Conservation (phyloP, 257 asterid genomes). For the Orobanche coerulescens region DNA sequence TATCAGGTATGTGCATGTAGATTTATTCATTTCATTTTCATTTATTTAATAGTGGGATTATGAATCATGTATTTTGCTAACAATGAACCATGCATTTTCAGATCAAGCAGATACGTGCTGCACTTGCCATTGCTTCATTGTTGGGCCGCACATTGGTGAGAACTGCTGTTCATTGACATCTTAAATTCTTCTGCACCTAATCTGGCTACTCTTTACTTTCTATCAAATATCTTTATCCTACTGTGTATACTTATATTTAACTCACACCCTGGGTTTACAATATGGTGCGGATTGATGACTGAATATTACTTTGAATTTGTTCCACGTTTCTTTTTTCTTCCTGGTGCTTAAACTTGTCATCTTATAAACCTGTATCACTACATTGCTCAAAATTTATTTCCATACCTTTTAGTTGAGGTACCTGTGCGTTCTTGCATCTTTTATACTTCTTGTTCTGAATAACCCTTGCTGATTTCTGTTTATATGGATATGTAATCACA, state of each 20-base stretch:
- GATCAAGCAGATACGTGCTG: slow-evolving; percentile 94
- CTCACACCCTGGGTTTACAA: neutral
- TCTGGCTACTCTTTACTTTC: slow-evolving; percentile 2
- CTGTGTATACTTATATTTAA: neutral
- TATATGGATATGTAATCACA: neutral
- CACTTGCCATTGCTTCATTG: slow-evolving; percentile 85
- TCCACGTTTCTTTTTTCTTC: neutral
- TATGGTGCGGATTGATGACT: neutral
- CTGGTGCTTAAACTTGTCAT: neutral
- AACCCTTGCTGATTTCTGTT: neutral
- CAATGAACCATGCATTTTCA: slow-evolving; percentile 30
- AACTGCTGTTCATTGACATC: slow-evolving; percentile 20
- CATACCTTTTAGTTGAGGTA: neutral
- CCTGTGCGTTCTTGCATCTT: neutral
- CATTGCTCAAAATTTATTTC: neutral
- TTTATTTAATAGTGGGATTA: slow-evolving; percentile 8
- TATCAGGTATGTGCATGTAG: slow-evolving; percentile 63
- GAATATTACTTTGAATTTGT: slow-evolving; percentile 2
- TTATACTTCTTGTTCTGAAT: neutral
- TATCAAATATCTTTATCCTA: neutral
- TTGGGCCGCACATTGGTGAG: slow-evolving; percentile 91
- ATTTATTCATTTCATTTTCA: neutral
- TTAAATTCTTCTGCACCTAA: slow-evolving; percentile 3
- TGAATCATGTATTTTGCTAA: slow-evolving; percentile 20
- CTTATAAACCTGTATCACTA: neutral